phyloP scores from a whole-genome alignment of 495 filamentous ascomycete genomes.

The Xylaria castorea region DNA sequence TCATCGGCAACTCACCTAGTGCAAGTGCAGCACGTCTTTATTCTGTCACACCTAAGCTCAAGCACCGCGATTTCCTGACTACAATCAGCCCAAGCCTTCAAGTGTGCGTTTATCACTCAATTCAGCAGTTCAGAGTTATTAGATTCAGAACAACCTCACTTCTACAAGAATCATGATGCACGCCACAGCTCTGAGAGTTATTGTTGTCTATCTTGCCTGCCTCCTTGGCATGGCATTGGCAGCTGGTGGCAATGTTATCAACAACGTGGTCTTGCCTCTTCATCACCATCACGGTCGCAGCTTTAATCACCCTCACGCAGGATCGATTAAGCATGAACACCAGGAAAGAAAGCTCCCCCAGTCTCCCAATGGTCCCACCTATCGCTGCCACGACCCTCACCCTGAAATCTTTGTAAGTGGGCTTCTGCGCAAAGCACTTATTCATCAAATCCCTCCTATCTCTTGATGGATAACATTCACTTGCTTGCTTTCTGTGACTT shows the following conservation, averaged over 20 bases:
- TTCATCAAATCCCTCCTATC: background rate
- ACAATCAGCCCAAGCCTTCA: background rate
- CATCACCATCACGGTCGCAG: background rate
- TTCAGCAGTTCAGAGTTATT: background rate
- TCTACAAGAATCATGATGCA: slow-evolving; percentile 7
- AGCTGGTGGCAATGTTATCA: background rate
- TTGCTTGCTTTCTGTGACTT: background rate
- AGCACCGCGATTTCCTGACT: background rate
- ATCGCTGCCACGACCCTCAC: slow-evolving; percentile 36
- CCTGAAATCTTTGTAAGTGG: slow-evolving; percentile 33
- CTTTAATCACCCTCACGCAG: background rate
- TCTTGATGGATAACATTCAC: background rate
- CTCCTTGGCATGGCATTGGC: slow-evolving; percentile 7
- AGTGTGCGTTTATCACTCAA: background rate
- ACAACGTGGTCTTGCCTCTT: background rate
- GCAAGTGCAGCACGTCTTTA: background rate
- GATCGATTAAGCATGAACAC: background rate
- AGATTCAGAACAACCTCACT: background rate
- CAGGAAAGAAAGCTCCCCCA: slow-evolving; percentile 12
- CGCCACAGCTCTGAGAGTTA: background rate
- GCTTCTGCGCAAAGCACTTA: background rate
- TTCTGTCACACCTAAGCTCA: too few species aligned
- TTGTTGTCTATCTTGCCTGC: slow-evolving; percentile 9
- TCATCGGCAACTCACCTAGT: background rate
- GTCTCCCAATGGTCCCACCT: slow-evolving; percentile 24